Percentiles rank a stretch among this genome's conserved stretches.
Evolutionary conservation across 768 basidiomycete species (phyloP).

Genomic region (Tylopilus intermedius): DNA sequence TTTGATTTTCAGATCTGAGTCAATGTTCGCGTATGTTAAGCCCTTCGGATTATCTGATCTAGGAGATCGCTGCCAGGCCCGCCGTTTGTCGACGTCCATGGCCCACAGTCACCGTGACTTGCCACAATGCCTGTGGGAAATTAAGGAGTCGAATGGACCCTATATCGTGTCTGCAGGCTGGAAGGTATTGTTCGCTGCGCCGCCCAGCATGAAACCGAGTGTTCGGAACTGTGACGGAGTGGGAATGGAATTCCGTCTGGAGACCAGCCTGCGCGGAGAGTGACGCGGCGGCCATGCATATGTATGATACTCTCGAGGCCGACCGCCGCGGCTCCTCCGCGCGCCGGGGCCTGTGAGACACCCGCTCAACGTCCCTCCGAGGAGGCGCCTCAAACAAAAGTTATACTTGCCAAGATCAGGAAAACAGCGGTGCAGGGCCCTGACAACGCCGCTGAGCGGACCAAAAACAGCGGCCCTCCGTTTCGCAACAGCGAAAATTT

Average conservation of each 20-base stretch:
- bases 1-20: neutral
- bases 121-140: neutral
- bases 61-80: neutral
- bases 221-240: neutral
- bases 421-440: constrained; percentile 20
- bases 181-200: too few species aligned
- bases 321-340: constrained; percentile 25
- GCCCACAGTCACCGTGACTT: neutral
- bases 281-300: neutral
- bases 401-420: constrained; percentile 5
- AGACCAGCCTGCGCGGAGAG: neutral
- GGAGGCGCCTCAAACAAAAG: constrained; percentile 10
- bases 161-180: too few species aligned
- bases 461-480: constrained; percentile 27
- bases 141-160: neutral
- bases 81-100: too few species aligned
- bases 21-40: neutral
- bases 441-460: constrained; percentile 29
- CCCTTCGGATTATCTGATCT: neutral
- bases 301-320: neutral
- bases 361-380: constrained; percentile 5
- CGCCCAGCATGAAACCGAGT: neutral
- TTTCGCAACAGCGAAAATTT: constrained; percentile 25
- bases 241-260: too few species aligned
- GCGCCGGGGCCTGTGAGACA: constrained; percentile 10